These are phyloP conservation scores for Hypoxylon sp. DNA, from an alignment of 2,329 filamentous ascomycete species.

Conservation along the genomic window DNA sequence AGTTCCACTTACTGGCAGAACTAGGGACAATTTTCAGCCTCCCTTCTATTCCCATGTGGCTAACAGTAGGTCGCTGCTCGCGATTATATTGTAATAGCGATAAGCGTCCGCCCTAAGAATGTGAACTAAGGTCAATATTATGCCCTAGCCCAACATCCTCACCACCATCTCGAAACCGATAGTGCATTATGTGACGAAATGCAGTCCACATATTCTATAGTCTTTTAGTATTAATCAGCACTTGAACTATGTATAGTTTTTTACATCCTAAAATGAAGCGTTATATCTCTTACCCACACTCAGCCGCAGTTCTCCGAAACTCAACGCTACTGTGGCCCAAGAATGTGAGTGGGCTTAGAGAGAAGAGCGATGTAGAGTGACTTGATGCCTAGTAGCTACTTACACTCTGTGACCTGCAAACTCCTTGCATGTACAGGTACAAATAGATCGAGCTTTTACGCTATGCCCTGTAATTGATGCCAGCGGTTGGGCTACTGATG, in stretches of 20 bases:
- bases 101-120: background rate
- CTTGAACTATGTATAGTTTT: background rate
- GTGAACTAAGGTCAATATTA: background rate
- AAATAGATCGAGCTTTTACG: background rate
- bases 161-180: background rate
- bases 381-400: slow-evolving; percentile 1
- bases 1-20: background rate
- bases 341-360: background rate
- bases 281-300: background rate
- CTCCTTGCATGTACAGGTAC: slow-evolving; percentile 4
- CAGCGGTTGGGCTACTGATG: slow-evolving; percentile 3
- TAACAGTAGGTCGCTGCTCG: background rate
- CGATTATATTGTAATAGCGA: background rate
- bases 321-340: background rate
- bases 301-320: background rate
- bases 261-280: background rate
- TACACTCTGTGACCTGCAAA: background rate
- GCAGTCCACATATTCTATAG: background rate
- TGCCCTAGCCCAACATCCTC: background rate
- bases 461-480: background rate
- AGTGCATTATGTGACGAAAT: background rate
- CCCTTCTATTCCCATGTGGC: background rate
- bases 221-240: slow-evolving; percentile 1
- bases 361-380: slow-evolving; percentile 20
- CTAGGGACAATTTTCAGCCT: background rate